phyloP scores from a whole-genome alignment of 2,329 filamentous ascomycete species.

The Fusarium multiceps region DNA sequence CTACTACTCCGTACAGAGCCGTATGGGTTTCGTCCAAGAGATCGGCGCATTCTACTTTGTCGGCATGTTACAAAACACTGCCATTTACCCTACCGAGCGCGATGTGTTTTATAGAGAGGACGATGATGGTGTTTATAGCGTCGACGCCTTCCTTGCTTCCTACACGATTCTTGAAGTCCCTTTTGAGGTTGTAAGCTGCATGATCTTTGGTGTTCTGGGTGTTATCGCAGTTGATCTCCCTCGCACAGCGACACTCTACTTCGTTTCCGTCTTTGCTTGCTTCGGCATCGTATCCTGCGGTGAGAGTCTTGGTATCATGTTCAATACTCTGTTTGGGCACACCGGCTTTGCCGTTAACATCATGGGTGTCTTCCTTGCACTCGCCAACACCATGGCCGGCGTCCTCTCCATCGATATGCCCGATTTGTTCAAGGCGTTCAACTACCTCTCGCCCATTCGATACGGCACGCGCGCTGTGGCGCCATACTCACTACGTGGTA shows the following conservation, averaged over 20 bases:
- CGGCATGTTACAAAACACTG: constrained; percentile 83
- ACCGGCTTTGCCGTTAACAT: constrained; percentile 82
- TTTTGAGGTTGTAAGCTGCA: constrained; percentile 73
- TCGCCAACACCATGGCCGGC: constrained; percentile 78
- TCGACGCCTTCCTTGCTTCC: constrained; percentile 76
- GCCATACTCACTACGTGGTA: constrained; percentile 70
- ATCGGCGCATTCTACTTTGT: constrained; percentile 78
- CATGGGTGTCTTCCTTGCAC: constrained; percentile 74
- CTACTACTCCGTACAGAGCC: constrained; percentile 77
- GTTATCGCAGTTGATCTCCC: constrained; percentile 74
- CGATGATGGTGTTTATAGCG: constrained; percentile 77
- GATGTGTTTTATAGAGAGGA: constrained; percentile 83
- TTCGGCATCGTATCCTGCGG: constrained; percentile 81
- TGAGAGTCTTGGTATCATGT: constrained; percentile 81
- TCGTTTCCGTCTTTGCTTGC: constrained; percentile 73
- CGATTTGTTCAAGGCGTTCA: constrained; percentile 71
- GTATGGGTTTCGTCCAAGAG: constrained; percentile 79
- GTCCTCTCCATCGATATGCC: constrained; percentile 78
- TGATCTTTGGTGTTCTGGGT: constrained; percentile 73
- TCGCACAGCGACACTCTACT: constrained; percentile 72
- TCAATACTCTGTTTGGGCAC: constrained; percentile 79
- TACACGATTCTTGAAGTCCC: constrained; percentile 78
- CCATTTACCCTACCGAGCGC: constrained; percentile 76
- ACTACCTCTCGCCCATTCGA: constrained; percentile 77
- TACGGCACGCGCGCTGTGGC: constrained; percentile 76